Evolutionary conservation across 257 asterid species (phyloP), one percentile per base, ranked within the genome.

Genomic region (Avicennia marina): DNA sequence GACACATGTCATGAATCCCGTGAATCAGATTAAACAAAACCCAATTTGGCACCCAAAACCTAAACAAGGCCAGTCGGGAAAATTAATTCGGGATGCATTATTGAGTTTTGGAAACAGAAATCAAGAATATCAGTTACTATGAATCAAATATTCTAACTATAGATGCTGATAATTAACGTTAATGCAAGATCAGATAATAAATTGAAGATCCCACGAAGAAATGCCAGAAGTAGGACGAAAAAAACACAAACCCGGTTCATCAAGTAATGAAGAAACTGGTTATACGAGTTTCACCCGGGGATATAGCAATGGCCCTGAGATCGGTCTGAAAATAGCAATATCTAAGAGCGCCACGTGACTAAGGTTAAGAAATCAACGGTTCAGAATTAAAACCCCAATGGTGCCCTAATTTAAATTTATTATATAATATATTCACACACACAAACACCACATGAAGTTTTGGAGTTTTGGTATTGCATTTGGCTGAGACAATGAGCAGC

Each of bases 401-500:
- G 40, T 60, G 48, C 65, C 56, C 57, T 34, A 36, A 11, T 24
- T 56, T 45, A 15, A 56, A 45, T 42, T 38, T 38, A 36, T 13
- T 12, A 21, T 18, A 21, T 21, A 27, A 42, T 29, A 8, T 29
- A 29, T 29, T 41, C 20, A 4, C 6, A 12, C 19, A 24, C 21
- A 12, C 6, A 55, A 1, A 16, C 15, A 32, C 15, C 31, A 24
- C 11, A 6, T 10, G 20, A 31, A 31, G 43, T 33, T 9, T 16
- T 15, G 17, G 12, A 22, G 34, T 47, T 3, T 2, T 11, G 53
- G 24, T 6, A 47, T 17, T 12, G 33, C 17, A 13, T n/a, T 31
- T 1, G 59, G 19, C 4, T 1, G 20, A 21, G 42, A 65, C 17
- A 25, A 65, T 76, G 87, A 75, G 86, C 58, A 68, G 63, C 18